Base-by-base conservation (phyloP, 495 filamentous ascomycete species). In the Massariosphaeria phaeospora region DNA sequence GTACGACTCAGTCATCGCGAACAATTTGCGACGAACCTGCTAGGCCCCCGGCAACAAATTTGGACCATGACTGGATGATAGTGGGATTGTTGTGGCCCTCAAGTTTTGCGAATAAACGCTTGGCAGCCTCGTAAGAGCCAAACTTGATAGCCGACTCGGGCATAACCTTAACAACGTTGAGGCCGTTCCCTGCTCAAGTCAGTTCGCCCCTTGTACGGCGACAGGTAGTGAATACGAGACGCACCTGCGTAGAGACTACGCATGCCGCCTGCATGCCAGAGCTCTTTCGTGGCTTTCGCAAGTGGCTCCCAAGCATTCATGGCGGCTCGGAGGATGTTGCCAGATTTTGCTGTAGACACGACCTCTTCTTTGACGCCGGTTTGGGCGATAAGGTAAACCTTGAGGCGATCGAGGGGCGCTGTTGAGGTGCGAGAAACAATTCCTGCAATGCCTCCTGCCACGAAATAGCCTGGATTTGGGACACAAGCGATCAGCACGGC, bases 111-210 rank as follows among this genome's bases (percentile, higher is more conserved):
- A 97, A 80, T 9, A 84, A 80, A 41, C 89, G 84, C 76, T 97
- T 98, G 9, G 90, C 83, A 27, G 86, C 89, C 80, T 97, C 93
- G 63, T 96, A 98, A 6, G 89, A 91, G 45, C 93, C 93, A 70
- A 98, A 98, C 56, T 85, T 93, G 62, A 98, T 95, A 29, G 93
- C 93, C 5, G 91, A 96, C 69, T 98, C 93, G 6, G 93, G 93
- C 84, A 97, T 91, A 42, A 98, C 89, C 70, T 98, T 98, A 59
- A 96, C 64, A 9, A 97, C 91, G 64, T 98, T 98, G 52, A 98
- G 76, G 7, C 93, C 93, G 66, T 98, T 98, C 25, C 93, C 93
- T 96, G 61, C 27, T n/a, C 8, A 25, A 21, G 48, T 80, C 46
- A 78, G 72, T 21, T 57, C 17, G 23, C 17, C 17, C 11, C 40